Conservation (phyloP, 129 eudicot species). For the Gnaphalium uliginosum region DNA sequence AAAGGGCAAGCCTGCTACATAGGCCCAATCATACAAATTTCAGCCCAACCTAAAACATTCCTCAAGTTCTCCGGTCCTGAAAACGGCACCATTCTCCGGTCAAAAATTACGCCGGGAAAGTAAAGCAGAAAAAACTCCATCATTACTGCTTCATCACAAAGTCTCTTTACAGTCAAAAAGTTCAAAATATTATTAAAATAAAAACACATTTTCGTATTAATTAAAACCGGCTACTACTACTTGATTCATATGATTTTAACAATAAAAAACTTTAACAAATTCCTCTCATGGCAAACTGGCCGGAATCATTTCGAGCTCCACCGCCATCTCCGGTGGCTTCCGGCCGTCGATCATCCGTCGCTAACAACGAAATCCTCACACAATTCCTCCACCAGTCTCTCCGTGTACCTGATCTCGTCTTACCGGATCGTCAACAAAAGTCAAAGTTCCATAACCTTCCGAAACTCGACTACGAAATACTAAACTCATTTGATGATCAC, state of each 20-base stretch:
- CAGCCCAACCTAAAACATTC: conserved; percentile 2
- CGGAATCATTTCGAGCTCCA: conserved; percentile 74
- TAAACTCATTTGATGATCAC: conserved; percentile 64
- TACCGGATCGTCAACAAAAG: conserved; percentile 73
- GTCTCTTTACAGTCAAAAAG: conserved; percentile 33
- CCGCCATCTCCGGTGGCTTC: conserved; percentile 90
- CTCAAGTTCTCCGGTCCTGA: neutral
- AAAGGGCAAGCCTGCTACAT: neutral
- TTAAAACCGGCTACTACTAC: neutral
- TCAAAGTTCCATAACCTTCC: conserved; percentile 47
- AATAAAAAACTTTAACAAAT: neutral
- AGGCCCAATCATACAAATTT: neutral
- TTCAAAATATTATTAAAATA: conserved; percentile 7
- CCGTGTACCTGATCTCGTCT: conserved; percentile 70
- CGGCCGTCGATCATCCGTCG: conserved; percentile 61
- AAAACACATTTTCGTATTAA: neutral
- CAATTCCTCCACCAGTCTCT: conserved; percentile 64
- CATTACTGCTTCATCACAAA: conserved; percentile 50
- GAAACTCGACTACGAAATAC: conserved; percentile 43
- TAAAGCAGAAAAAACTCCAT: conserved; percentile 42
- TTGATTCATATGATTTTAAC: neutral
- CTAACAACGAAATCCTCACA: conserved; percentile 66
- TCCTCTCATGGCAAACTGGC: conserved; percentile 42
- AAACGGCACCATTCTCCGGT: neutral
- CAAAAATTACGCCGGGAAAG: conserved; percentile 20